Evolutionary conservation across 2,329 filamentous ascomycete species (phyloP).

Genomic region (Sporothrix phasma): DNA sequence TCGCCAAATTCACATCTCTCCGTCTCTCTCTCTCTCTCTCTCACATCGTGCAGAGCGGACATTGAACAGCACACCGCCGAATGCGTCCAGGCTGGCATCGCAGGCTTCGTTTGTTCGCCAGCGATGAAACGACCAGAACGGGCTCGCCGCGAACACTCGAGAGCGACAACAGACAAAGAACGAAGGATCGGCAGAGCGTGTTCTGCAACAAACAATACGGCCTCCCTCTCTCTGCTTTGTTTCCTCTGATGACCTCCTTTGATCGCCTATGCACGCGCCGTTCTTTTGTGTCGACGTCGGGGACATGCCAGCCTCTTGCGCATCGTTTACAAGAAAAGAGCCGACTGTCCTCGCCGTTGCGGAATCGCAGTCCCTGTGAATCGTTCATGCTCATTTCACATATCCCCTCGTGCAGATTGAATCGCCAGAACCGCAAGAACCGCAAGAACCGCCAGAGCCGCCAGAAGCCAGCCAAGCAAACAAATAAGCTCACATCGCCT

Average conservation of each 20-base stretch:
- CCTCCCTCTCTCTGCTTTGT: neutral
- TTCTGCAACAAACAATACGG: neutral
- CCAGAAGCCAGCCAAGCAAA: no score
- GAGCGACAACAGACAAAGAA: neutral
- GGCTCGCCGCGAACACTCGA: neutral
- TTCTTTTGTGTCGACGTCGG: neutral
- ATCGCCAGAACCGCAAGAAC: neutral
- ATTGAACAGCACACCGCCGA: slow-evolving; percentile 16
- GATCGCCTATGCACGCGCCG: neutral
- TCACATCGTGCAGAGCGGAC: neutral
- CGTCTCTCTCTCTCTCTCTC: neutral
- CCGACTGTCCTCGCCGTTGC: neutral
- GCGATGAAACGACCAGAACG: neutral
- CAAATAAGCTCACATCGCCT: no score
- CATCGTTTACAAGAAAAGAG: neutral
- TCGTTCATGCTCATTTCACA: neutral
- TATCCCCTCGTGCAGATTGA: neutral
- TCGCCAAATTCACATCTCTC: neutral
- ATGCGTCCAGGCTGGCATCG: slow-evolving; percentile 13
- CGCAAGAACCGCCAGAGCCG: neutral
- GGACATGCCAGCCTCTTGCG: neutral
- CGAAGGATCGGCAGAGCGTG: neutral
- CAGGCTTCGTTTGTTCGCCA: neutral
- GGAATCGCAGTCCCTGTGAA: neutral
- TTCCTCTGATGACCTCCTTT: slow-evolving; percentile 1